Base-by-base conservation (phyloP, 164 flowering plant genomes). In the Buxus sempervirens region DNA sequence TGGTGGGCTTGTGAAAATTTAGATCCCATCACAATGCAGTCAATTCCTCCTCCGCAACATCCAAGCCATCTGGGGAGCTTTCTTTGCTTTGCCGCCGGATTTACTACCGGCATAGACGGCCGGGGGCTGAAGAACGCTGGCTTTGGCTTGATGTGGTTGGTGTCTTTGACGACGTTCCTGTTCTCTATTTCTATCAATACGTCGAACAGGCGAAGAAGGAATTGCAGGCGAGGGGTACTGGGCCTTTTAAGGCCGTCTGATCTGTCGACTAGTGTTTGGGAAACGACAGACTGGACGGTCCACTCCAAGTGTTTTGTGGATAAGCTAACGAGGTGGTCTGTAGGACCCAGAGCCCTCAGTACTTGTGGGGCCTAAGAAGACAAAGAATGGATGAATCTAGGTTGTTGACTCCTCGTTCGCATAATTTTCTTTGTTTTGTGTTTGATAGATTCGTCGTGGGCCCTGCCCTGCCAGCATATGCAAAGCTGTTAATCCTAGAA, bases 231-330 rank as follows among this genome's bases (percentile, higher is more conserved):
- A 45, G 51, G 5, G 51, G 51, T 45, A 15, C 1, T 45, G 5
- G 51, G 51, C 18, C 51, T 45, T 45, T 45, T 45, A 10, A 45
- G 14, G 18, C 16, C 5, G 12, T 45, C 51, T 45, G 51, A 4
- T 45, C 18, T 45, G 51, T 45, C 18, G 51, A 10, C 10, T 45
- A 45, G 51, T 15, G 51, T 6, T 10, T 6, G 18, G 9, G 1
- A 10, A 73, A 60, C 49, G 70, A 64, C 12, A 27, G 53, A 23
- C 23, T 63, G 21, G 70, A 48, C 13, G 76, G 27, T 9, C 49
- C 48, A n/a, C n/a, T n/a, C n/a, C n/a, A n/a, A n/a, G n/a, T n/a
- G n/a, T n/a, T n/a, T n/a, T n/a, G n/a, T n/a, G n/a, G n/a, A n/a
- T n/a, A n/a, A n/a, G n/a, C n/a, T n/a, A n/a, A n/a, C n/a, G n/a